Evolutionary conservation across 371 early-diverging fungal genomes (phyloP).

Genomic region (Mortierella sp.): DNA sequence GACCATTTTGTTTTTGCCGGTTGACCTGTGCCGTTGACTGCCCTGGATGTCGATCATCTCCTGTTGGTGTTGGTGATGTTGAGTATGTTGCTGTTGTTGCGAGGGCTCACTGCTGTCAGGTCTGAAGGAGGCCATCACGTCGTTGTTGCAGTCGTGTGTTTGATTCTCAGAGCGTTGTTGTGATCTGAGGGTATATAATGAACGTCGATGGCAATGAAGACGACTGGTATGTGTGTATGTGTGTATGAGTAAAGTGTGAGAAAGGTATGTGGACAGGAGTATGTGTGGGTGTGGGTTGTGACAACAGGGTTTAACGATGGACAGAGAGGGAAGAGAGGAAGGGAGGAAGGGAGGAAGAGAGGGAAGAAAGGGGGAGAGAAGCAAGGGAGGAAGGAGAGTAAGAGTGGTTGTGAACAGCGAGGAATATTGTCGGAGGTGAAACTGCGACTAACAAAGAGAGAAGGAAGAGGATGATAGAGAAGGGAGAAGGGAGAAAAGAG

Average conservation of each 20-base stretch:
- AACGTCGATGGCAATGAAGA: background rate
- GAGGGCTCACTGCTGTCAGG: constrained; percentile 19
- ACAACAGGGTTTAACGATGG: too few relatives aligned
- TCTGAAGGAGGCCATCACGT: constrained; percentile 9
- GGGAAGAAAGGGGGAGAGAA: background rate
- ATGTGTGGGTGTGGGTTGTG: background rate
- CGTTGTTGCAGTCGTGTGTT: background rate
- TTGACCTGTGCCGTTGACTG: background rate
- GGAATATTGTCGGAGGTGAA: background rate
- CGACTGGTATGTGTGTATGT: background rate
- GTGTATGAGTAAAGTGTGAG: background rate
- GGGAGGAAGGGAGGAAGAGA: background rate
- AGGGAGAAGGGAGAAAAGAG: background rate
- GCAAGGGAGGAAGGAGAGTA: background rate
- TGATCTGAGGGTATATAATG: background rate
- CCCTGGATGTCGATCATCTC: constrained; percentile 20
- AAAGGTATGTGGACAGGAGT: background rate
- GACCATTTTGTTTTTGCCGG: background rate
- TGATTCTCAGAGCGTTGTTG: background rate
- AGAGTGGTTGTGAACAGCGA: background rate
- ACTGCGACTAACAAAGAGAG: background rate
- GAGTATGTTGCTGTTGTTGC: constrained; percentile 11
- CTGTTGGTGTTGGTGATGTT: constrained; percentile 10
- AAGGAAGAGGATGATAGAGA: background rate
- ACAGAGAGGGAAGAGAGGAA: background rate